Percentiles rank a stretch among this genome's conserved stretches.
Evolutionary conservation across 106 monocot genomes (phyloP).

Genomic region (Platanthera guangdongensis): DNA sequence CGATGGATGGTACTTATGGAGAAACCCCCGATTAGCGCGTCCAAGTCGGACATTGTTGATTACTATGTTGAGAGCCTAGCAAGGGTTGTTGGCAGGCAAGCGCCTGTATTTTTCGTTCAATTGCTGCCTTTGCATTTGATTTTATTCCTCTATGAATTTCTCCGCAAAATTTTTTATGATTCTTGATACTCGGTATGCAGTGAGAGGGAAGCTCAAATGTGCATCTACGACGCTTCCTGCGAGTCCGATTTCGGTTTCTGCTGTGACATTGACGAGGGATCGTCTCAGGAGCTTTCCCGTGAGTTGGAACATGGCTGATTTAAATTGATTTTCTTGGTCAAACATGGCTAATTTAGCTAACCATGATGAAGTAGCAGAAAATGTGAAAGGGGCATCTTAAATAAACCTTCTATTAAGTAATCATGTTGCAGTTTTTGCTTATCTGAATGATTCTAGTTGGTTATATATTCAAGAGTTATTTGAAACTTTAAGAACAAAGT

Average conservation of each 20-base stretch:
- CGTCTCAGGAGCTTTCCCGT: constrained; percentile 46
- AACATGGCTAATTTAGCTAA: neutral
- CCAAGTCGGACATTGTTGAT: constrained; percentile 54
- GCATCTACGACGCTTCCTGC: constrained; percentile 69
- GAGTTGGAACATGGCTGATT: constrained; percentile 6
- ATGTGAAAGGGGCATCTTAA: neutral
- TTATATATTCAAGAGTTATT: neutral
- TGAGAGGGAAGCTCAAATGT: constrained; percentile 72
- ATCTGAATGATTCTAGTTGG: neutral
- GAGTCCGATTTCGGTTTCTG: constrained; percentile 43
- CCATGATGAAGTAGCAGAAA: neutral
- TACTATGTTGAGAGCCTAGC: constrained; percentile 54
- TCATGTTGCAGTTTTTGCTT: neutral
- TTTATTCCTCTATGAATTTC: neutral
- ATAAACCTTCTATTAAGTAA: neutral
- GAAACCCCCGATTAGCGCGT: constrained; percentile 12
- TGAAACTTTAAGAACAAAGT: neutral
- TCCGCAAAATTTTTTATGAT: neutral
- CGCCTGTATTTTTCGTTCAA: neutral
- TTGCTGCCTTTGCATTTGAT: neutral
- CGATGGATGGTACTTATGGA: constrained; percentile 58
- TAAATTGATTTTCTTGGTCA: neutral
- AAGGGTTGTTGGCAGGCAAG: constrained; percentile 56
- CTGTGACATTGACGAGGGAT: constrained; percentile 69
- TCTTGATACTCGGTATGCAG: constrained; percentile 23